These are phyloP conservation scores for Thielaviopsis euricoi DNA, from an alignment of 2,329 filamentous ascomycete species.

Conservation along the genomic window DNA sequence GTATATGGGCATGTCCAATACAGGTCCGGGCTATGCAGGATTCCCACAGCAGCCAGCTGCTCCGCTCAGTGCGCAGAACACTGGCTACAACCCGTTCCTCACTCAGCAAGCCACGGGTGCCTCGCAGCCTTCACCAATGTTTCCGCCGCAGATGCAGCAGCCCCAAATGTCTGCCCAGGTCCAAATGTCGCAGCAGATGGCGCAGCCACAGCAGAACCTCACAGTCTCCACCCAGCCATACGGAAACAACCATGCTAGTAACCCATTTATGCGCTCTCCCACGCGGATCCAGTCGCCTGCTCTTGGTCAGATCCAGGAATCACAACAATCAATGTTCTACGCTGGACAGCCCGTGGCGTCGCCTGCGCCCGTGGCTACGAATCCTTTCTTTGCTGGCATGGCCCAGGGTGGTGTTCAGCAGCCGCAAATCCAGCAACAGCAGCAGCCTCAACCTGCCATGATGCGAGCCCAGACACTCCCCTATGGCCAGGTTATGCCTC, in stretches of 20 bases:
- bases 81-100: conserved; percentile 9
- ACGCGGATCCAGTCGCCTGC: conserved; percentile 32
- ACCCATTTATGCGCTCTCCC: conserved; percentile 34
- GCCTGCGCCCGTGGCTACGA: conserved; percentile 12
- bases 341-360: conserved; percentile 14
- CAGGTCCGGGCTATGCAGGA: conserved; percentile 9
- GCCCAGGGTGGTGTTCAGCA: conserved; percentile 15
- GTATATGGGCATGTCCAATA: conserved; percentile 19
- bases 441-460: conserved; percentile 12
- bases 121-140: background rate
- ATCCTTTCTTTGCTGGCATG: conserved; percentile 22
- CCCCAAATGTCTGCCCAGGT: conserved; percentile 10
- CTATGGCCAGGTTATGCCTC: conserved; percentile 7
- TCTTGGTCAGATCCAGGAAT: conserved; percentile 35
- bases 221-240: conserved; percentile 24
- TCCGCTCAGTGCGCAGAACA: conserved; percentile 8
- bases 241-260: conserved; percentile 23
- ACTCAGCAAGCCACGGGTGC: background rate
- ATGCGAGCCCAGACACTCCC: no score
- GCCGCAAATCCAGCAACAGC: conserved; percentile 18
- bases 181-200: conserved; percentile 22
- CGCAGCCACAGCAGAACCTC: conserved; percentile 28
- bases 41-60: conserved; percentile 5
- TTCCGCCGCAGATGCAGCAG: conserved; percentile 14
- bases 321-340: conserved; percentile 27